Evolutionary conservation across 371 early-diverging fungal genomes (phyloP).

Genomic region (Apophysomyces variabilis): DNA sequence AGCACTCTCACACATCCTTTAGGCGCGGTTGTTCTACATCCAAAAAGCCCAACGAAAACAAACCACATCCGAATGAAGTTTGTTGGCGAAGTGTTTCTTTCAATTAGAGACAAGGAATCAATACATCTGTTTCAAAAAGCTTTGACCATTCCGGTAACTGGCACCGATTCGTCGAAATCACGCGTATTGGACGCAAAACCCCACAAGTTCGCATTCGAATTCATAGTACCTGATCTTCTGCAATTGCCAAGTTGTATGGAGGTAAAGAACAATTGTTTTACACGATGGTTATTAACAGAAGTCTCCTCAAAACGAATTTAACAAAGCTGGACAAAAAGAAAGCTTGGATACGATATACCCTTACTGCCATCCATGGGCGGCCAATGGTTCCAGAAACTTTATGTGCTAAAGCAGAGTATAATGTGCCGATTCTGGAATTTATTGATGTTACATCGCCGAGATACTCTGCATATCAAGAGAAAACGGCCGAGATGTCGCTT

Average conservation of each 20-base stretch:
- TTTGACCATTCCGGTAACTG: constrained; percentile 26
- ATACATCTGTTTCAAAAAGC: constrained; percentile 40
- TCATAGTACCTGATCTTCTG: constrained; percentile 42
- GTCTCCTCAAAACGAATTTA: neutral
- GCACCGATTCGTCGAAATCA: constrained; percentile 20
- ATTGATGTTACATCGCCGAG: constrained; percentile 38
- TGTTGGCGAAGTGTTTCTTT: constrained; percentile 36
- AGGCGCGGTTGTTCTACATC: constrained; percentile 47
- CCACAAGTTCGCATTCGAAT: constrained; percentile 47
- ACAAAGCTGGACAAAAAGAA: constrained; percentile 31
- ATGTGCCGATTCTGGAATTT: constrained; percentile 45
- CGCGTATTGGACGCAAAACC: constrained; percentile 38
- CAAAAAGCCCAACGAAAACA: constrained; percentile 47
- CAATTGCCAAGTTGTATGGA: constrained; percentile 53
- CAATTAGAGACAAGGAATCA: constrained; percentile 46
- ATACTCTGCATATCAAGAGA: constrained; percentile 37
- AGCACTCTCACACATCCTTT: constrained; percentile 3
- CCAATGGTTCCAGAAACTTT: constrained; percentile 50
- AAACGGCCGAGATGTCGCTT: constrained; percentile 26
- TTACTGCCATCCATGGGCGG: constrained; percentile 42
- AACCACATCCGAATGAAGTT: constrained; percentile 46
- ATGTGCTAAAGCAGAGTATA: constrained; percentile 44
- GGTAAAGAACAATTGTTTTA: constrained; percentile 25
- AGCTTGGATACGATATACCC: constrained; percentile 42
- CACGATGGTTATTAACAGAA: neutral